phyloP scores from a whole-genome alignment of 148 eudicot genomes.

The Spergularia bocconei region DNA sequence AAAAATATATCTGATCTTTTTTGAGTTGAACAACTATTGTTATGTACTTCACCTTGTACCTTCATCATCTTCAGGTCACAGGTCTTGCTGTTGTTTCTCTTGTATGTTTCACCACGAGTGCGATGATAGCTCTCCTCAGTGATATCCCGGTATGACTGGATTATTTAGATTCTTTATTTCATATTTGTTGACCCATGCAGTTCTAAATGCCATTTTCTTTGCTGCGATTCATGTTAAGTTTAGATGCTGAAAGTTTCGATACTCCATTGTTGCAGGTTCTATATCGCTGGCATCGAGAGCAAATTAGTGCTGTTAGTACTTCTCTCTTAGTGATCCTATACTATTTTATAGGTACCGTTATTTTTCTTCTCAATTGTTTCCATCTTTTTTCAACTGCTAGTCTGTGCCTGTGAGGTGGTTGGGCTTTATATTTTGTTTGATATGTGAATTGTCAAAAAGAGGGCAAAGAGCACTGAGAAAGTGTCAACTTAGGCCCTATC shows the following conservation, averaged over 20 bases:
- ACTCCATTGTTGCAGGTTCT: conserved; percentile 55
- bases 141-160: conserved; percentile 64
- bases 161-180: conserved; percentile 9
- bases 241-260: neutral
- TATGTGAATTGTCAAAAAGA: neutral
- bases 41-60: conserved; percentile 8
- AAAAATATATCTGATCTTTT: neutral
- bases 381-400: neutral
- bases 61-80: conserved; percentile 58
- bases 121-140: conserved; percentile 66
- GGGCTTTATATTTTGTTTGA: neutral
- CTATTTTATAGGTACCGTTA: conserved; percentile 68
- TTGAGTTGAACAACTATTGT: neutral
- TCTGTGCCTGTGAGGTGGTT: neutral
- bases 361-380: neutral
- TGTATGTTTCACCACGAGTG: conserved; percentile 72
- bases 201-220: neutral
- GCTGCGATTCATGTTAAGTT: conserved; percentile 2
- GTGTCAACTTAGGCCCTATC: no score
- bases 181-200: neutral
- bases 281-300: conserved; percentile 56
- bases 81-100: conserved; percentile 82
- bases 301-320: conserved; percentile 35
- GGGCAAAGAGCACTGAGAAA: neutral
- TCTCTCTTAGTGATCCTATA: conserved; percentile 59